Base-by-base conservation (phyloP, 139 green algal species). In the Eudorina sp. region DNA sequence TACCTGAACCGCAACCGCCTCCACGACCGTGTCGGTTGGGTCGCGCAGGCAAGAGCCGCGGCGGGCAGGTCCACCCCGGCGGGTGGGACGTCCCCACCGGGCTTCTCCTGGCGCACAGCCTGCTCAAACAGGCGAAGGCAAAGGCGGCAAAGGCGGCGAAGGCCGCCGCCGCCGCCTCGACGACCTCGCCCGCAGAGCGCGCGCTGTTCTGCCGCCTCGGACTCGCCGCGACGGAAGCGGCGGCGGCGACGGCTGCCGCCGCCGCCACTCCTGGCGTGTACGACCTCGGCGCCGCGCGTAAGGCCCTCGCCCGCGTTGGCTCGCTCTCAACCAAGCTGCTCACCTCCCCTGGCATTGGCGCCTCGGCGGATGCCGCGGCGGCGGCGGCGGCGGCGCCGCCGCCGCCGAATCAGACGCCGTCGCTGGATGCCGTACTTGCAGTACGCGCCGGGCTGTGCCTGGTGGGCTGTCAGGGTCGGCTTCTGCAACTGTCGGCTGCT, bases 381-480 rank as follows among this genome's bases (percentile, higher is more conserved):
- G 73, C 73, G 6, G 73, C 40, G 73, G 73, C 73, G 18, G 73
- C 73, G 43, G 43, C 73, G 38, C 23, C 73, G 43, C 6, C 45
- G 27, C 23, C 9, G 27, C 6, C 13, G 73, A 3, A 62, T n/a
- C n/a, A 23, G 64, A 16, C 64, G n/a, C n/a, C n/a, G n/a, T n/a
- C n/a, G 64, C 36, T 14, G 38, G 11, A n/a, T 38, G 38, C 69
- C 3, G 18, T 60, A 3, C 36, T 41, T 68, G 36, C 19, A 1
- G 23, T 85, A 11, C 58, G 79, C 3, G 79, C 79, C 1, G 55
- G 40, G 4, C 79, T 85, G 27, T 75, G 79, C 41, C 40, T 75
- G 25, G 79, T 62, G 27, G 79, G 51, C 6, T 75, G 58, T 27
- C 58, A 75, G 25, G 79, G 79, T 5, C 58, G 43, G 27, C 9